Conservation (phyloP, 1,284 basidiomycete genomes). For the Marasmius fiardii region DNA sequence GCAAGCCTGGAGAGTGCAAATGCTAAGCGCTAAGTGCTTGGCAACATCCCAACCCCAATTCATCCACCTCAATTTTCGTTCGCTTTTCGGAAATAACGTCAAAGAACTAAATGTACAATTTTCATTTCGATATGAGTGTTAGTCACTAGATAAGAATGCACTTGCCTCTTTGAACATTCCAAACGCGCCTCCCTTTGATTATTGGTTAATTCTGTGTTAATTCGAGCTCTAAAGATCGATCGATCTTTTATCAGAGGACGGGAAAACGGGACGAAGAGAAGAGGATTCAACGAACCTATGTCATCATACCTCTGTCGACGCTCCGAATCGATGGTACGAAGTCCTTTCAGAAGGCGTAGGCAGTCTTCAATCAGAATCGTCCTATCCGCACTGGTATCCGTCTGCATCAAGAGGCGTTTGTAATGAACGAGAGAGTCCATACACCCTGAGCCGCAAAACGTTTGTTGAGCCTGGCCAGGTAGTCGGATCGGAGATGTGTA, state of each 20-base stretch:
- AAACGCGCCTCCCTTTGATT: background rate
- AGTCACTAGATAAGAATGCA: too few relatives aligned
- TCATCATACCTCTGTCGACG: constrained; percentile 62
- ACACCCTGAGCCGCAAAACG: constrained; percentile 61
- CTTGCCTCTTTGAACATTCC: too few relatives aligned
- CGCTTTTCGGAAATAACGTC: too few relatives aligned
- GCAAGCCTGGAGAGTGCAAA: constrained; percentile 60
- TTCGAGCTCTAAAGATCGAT: background rate
- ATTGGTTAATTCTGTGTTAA: background rate
- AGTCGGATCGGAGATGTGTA: constrained; percentile 3
- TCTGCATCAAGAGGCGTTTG: constrained; percentile 52
- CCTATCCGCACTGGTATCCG: constrained; percentile 37
- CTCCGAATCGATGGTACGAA: constrained; percentile 57
- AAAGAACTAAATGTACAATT: too few relatives aligned
- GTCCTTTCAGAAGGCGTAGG: constrained; percentile 43
- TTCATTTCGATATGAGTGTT: too few relatives aligned
- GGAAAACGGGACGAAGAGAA: background rate
- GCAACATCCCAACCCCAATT: too few relatives aligned
- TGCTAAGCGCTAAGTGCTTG: constrained; percentile 46
- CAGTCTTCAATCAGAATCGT: constrained; percentile 45
- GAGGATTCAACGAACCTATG: constrained; percentile 40
- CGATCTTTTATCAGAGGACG: background rate
- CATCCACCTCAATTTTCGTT: too few relatives aligned
- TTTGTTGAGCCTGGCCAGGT: constrained; percentile 4
- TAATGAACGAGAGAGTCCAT: constrained; percentile 90